phyloP scores from a whole-genome alignment of 176 grass and related monocot species.

The Eragrostis nindensis region DNA sequence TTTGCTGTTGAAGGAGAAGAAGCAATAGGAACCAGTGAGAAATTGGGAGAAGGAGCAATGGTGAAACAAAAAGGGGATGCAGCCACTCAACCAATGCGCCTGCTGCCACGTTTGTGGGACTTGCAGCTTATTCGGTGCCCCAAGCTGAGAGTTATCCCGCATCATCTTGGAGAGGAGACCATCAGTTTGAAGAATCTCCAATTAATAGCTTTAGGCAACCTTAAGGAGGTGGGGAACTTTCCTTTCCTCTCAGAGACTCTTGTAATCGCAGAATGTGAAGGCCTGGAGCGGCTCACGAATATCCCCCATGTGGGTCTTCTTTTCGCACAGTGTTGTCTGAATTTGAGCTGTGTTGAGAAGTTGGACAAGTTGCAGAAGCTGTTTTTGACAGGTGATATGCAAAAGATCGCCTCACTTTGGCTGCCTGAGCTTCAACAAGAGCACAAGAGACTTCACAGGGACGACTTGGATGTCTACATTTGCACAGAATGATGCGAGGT shows the following conservation, averaged over 20 bases:
- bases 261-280: background rate
- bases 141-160: constrained; percentile 37
- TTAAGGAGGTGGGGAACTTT: constrained; percentile 44
- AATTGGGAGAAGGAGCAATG: background rate
- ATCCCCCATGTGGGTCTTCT: constrained; percentile 4
- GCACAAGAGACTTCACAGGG: too few relatives aligned
- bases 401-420: background rate
- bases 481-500: background rate
- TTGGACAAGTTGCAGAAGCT: too few relatives aligned
- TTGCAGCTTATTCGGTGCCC: background rate
- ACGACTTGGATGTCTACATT: background rate
- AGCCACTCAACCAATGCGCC: background rate
- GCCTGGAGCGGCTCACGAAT: constrained; percentile 36
- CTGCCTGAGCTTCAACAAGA: background rate
- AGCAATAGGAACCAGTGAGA: too few relatives aligned
- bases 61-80: background rate
- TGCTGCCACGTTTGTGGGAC: background rate
- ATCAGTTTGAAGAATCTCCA: background rate
- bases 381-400: too few relatives aligned
- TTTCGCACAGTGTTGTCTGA: too few relatives aligned
- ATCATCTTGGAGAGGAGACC: background rate
- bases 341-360: too few relatives aligned
- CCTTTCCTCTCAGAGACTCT: background rate
- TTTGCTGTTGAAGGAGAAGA: background rate
- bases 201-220: background rate